These are phyloP conservation scores for Jackrogersella minutella DNA, from an alignment of 495 filamentous ascomycete species.

Conservation along the genomic window DNA sequence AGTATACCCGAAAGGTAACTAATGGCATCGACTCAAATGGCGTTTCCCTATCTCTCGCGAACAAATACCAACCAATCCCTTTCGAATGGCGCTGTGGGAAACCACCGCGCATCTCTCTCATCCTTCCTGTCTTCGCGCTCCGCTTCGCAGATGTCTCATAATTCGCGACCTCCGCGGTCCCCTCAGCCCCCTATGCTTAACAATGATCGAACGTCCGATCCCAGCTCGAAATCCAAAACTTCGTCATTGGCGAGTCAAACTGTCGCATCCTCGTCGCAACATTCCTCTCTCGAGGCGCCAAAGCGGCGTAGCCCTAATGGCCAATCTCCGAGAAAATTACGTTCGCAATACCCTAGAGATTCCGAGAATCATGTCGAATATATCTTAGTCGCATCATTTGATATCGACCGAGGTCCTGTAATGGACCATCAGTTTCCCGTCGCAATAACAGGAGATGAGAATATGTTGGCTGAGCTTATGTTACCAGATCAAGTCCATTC, in stretches of 20 bases:
- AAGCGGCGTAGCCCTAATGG: constrained; percentile 53
- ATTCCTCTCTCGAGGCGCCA: constrained; percentile 61
- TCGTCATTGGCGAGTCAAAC: constrained; percentile 56
- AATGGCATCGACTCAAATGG: constrained; percentile 38
- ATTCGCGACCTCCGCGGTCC: constrained; percentile 58
- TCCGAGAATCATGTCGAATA: constrained; percentile 97
- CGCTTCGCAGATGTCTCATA: constrained; percentile 60
- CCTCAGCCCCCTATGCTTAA: constrained; percentile 59
- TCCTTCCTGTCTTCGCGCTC: constrained; percentile 67
- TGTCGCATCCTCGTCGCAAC: constrained; percentile 56
- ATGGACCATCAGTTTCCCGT: constrained; percentile 99
- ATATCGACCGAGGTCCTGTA: constrained; percentile 92
- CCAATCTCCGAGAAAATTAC: constrained; percentile 62
- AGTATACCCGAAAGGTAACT: constrained; percentile 13
- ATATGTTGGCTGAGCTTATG: constrained; percentile 98
- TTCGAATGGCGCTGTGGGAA: constrained; percentile 35
- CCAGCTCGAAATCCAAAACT: constrained; percentile 64
- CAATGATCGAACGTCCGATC: constrained; percentile 59
- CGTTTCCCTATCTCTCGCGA: constrained; percentile 40
- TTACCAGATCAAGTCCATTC: constrained; percentile 96
- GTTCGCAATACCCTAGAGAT: constrained; percentile 86
- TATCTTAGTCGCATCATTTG: constrained; percentile 97
- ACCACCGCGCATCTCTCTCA: constrained; percentile 58
- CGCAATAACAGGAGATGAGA: constrained; percentile 94
- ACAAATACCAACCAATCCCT: constrained; percentile 43